Percentiles rank a stretch among this genome's conserved stretches.
Conservation (phyloP, 169 alveolate species). For the Plasmodium inui region DNA sequence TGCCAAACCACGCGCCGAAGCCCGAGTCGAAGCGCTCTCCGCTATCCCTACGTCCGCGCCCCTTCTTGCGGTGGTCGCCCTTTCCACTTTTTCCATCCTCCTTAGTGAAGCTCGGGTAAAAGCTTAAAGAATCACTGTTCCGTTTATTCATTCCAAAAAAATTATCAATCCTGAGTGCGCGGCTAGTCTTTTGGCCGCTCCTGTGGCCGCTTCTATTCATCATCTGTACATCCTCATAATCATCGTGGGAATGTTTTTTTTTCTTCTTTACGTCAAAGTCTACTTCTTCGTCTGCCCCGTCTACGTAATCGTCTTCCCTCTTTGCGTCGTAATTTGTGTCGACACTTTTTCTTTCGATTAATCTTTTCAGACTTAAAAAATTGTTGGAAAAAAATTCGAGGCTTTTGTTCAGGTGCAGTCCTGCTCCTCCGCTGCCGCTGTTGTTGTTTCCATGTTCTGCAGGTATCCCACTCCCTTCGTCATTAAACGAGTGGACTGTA, state of each 20-base stretch:
- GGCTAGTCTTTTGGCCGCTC: neutral
- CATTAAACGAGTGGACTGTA: neutral
- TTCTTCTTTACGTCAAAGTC: neutral
- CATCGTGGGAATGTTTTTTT: conserved; percentile 21
- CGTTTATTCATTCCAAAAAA: conserved; percentile 18
- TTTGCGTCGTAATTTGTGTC: neutral
- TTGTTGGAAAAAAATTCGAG: conserved; percentile 54
- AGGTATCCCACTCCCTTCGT: neutral
- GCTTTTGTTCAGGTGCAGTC: conserved; percentile 5
- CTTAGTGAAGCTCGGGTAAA: neutral
- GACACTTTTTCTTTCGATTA: conserved; percentile 18
- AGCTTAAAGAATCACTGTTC: conserved; percentile 9
- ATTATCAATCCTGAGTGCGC: conserved; percentile 2
- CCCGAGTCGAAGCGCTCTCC: neutral
- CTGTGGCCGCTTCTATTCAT: neutral
- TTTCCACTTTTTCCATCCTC: neutral
- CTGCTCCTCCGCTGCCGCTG: neutral
- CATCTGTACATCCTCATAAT: neutral
- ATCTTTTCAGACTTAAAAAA: conserved; percentile 34
- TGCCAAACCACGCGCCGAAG: neutral
- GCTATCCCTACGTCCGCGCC: neutral
- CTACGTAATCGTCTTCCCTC: conserved; percentile 25
- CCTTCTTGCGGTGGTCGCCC: neutral
- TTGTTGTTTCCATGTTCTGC: neutral
- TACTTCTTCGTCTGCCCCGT: conserved; percentile 11